These are phyloP conservation scores for Mycena sanguinolenta DNA, from an alignment of 768 basidiomycete genomes.

Conservation along the genomic window DNA sequence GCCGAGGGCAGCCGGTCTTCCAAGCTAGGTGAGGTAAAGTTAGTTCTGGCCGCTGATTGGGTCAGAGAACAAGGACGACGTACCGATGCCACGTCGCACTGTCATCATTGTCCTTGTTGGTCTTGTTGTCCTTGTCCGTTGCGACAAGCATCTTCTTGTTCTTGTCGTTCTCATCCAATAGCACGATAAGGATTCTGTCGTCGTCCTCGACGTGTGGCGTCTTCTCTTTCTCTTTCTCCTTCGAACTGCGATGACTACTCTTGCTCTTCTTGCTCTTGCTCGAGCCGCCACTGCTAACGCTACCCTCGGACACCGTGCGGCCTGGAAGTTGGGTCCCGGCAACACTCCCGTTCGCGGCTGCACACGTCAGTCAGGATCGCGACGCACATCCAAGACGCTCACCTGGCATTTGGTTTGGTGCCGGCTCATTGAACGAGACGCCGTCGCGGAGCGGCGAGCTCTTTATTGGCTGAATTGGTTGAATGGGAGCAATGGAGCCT, in stretches of 20 bases:
- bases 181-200: constrained; percentile 33
- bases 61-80: constrained; percentile 5
- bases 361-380: not conserved
- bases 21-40: no score
- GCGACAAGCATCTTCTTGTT: not conserved
- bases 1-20: constrained; percentile 16
- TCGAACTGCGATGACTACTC: not conserved
- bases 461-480: not conserved
- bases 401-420: constrained; percentile 1
- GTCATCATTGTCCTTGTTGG: constrained; percentile 16
- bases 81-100: constrained; percentile 32
- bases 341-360: not conserved
- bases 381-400: not conserved
- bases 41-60: no score
- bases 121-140: constrained; percentile 25
- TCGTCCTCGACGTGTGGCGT: constrained; percentile 2
- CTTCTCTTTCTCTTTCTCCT: constrained; percentile 4
- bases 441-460: constrained; percentile 31
- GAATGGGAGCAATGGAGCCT: not conserved
- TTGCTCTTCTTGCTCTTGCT: constrained; percentile 26
- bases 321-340: constrained; percentile 25
- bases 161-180: constrained; percentile 33
- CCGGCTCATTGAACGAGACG: constrained; percentile 22
- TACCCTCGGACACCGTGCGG: constrained; percentile 29
- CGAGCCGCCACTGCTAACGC: constrained; percentile 25